Evolutionary conservation across 805 yeast genomes (phyloP).

Genomic region (Lipomyces yamadae): DNA sequence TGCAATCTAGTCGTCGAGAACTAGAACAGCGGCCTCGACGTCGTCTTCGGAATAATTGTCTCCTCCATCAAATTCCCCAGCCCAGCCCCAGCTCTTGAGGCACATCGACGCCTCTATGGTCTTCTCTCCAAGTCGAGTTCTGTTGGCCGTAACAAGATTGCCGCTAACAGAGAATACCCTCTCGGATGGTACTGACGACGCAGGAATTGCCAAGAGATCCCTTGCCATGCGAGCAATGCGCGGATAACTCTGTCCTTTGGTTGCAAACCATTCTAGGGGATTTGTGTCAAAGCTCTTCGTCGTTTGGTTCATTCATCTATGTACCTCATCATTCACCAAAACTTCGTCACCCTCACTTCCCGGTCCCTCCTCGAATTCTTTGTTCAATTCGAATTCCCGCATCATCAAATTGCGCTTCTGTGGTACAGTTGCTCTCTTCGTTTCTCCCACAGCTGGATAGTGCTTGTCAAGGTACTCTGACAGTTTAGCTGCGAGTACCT

Average conservation of each 20-base stretch:
- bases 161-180: conserved; percentile 9
- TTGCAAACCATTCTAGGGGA: conserved; percentile 6
- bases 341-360: not conserved
- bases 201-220: conserved; percentile 5
- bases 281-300: conserved; percentile 2
- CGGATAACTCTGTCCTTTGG: conserved; percentile 5
- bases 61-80: not conserved
- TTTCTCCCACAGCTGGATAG: conserved; percentile 5
- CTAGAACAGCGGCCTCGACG: not conserved
- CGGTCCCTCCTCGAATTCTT: conserved; percentile 7
- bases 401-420: conserved; percentile 7
- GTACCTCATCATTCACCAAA: not conserved
- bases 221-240: conserved; percentile 4
- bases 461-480: conserved; percentile 1
- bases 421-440: not conserved
- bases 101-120: conserved; percentile 6
- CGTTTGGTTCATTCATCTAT: not conserved
- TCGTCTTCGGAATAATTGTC: conserved; percentile 1
- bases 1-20: conserved; percentile 2
- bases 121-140: conserved; percentile 4
- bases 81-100: conserved; percentile 7
- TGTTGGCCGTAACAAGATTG: conserved; percentile 5
- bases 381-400: not conserved
- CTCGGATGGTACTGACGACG: conserved; percentile 3
- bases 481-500: not conserved